These are phyloP conservation scores for Botrytis fabae DNA, from an alignment of 2,329 filamentous ascomycete species.

Conservation along the genomic window DNA sequence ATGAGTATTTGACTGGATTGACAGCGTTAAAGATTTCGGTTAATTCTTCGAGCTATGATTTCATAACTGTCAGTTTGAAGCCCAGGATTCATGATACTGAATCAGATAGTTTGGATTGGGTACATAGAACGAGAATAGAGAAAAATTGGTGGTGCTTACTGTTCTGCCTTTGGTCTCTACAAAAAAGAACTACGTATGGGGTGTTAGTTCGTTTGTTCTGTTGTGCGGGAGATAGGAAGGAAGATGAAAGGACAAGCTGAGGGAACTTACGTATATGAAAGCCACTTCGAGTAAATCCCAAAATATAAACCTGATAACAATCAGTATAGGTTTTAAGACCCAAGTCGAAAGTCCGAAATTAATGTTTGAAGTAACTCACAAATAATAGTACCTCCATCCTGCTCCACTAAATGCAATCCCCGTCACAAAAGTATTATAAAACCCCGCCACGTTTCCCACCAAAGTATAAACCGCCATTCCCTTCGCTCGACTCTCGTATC, in stretches of 20 bases:
- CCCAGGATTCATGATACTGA: rapidly evolving
- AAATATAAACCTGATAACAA: neutral
- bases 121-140: no score
- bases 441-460: slow-evolving; percentile 18
- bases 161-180: slow-evolving; percentile 21
- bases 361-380: neutral
- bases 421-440: slow-evolving; percentile 23
- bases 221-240: no score
- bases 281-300: slow-evolving; percentile 19
- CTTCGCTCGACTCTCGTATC: slow-evolving; percentile 20
- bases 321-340: neutral
- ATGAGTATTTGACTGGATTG: slow-evolving; percentile 16
- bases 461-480: slow-evolving; percentile 19
- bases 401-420: slow-evolving; percentile 17
- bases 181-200: slow-evolving; percentile 13
- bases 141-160: neutral
- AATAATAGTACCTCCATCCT: slow-evolving; percentile 21
- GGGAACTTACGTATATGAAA: slow-evolving; percentile 12
- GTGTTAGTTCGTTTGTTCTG: neutral
- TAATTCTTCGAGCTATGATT: slow-evolving; percentile 16
- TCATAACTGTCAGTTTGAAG: neutral
- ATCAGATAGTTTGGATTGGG: neutral
- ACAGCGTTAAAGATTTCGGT: slow-evolving; percentile 18
- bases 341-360: neutral
- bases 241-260: neutral